Conservation (phyloP, 1,139 yeast genomes). For the Suhomyces yuchorum region DNA sequence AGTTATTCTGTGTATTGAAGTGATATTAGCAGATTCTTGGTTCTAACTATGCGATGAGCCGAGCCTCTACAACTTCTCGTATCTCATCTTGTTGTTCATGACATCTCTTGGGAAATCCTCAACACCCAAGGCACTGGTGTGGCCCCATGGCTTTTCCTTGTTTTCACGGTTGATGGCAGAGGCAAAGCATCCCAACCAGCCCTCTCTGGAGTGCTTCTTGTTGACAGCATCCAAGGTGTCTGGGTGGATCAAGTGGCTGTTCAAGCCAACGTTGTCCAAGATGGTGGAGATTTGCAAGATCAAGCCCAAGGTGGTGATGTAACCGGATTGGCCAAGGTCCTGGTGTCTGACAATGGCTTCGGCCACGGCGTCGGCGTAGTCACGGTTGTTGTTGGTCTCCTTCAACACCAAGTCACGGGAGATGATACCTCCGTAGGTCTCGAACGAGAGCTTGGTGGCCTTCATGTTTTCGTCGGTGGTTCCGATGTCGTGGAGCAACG, state of each 20-base stretch:
- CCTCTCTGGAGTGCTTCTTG: slow-evolving; percentile 30
- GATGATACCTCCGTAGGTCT: slow-evolving; percentile 39
- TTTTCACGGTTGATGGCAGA: slow-evolving; percentile 39
- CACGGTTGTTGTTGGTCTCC: slow-evolving; percentile 24
- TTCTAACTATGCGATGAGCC: no score
- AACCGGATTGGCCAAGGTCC: slow-evolving; percentile 39
- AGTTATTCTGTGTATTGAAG: no score
- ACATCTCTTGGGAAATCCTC: slow-evolving; percentile 33
- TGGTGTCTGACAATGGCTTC: slow-evolving; percentile 45
- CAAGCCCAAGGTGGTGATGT: slow-evolving; percentile 39
- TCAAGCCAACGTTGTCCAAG: slow-evolving; percentile 40
- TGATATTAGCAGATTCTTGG: no score
- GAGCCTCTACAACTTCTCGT: slow-evolving; percentile 18
- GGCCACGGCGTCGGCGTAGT: slow-evolving; percentile 41
- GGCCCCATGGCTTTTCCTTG: slow-evolving; percentile 38
- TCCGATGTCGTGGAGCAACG: slow-evolving; percentile 41
- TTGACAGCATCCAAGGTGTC: slow-evolving; percentile 36
- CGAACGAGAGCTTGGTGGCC: slow-evolving; percentile 42
- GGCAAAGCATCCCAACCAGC: slow-evolving; percentile 41
- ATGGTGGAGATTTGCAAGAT: slow-evolving; percentile 40
- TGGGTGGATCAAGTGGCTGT: slow-evolving; percentile 33
- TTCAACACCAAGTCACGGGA: slow-evolving; percentile 32
- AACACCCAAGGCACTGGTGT: slow-evolving; percentile 39
- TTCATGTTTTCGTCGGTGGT: slow-evolving; percentile 39
- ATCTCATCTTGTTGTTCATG: slow-evolving; percentile 29